Evolutionary conservation across 768 basidiomycete species (phyloP).

Genomic region (Kwoniella dendrophila): DNA sequence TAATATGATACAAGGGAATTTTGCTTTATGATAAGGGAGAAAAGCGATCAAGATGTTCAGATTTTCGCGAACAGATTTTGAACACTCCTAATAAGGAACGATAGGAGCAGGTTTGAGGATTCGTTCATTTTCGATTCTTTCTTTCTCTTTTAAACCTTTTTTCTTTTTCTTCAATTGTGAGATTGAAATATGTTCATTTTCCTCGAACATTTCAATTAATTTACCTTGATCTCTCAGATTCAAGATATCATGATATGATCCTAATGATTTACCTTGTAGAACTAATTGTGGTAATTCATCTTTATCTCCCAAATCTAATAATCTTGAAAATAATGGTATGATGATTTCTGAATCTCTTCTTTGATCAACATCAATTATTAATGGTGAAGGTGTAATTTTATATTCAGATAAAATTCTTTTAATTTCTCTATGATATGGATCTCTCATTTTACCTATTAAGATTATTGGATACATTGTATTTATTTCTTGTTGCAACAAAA

Average conservation of each 20-base stretch:
- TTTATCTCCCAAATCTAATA: slow-evolving; percentile 32
- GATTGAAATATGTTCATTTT: slow-evolving; percentile 33
- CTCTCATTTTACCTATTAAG: slow-evolving; percentile 54
- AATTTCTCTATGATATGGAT: slow-evolving; percentile 54
- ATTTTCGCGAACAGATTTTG: no score
- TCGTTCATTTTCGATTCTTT: slow-evolving; percentile 51
- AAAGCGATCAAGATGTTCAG: no score
- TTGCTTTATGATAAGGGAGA: no score
- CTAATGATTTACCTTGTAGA: slow-evolving; percentile 42
- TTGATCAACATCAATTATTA: slow-evolving; percentile 55
- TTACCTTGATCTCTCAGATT: slow-evolving; percentile 38
- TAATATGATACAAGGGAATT: no score
- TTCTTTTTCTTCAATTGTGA: slow-evolving; percentile 47
- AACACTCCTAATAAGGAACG: slow-evolving; percentile 10
- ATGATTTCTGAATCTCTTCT: slow-evolving; percentile 37
- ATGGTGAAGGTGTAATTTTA: slow-evolving; percentile 47
- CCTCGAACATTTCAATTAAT: slow-evolving; percentile 36
- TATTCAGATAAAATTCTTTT: slow-evolving; percentile 49
- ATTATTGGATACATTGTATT: slow-evolving; percentile 51
- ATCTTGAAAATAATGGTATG: slow-evolving; percentile 44
- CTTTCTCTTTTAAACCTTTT: slow-evolving; percentile 50
- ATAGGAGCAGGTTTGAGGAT: slow-evolving; percentile 50
- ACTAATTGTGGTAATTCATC: slow-evolving; percentile 47
- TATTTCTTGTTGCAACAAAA: slow-evolving; percentile 47
- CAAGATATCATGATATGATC: slow-evolving; percentile 46